Evolutionary conservation across 257 asterid genomes (phyloP).

Genomic region (Schizonepeta tenuifolia): DNA sequence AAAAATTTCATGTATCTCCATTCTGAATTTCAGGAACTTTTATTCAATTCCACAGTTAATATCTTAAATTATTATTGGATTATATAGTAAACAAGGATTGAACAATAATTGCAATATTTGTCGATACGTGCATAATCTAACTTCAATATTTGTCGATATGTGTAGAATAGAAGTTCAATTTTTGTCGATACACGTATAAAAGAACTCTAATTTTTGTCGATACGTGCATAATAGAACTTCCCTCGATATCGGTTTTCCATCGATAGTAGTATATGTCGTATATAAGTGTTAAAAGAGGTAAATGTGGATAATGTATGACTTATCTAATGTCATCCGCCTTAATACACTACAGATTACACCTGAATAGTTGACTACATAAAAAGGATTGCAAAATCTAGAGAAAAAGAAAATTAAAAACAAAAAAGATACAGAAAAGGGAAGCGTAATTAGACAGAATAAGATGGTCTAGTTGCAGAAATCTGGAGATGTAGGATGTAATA

Average conservation of each 20-base stretch:
- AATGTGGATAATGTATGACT: background rate
- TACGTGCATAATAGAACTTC: background rate
- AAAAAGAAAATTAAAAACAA: background rate
- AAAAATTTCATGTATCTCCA: background rate
- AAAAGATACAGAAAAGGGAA: background rate
- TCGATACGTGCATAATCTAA: too few relatives aligned
- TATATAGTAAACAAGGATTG: background rate
- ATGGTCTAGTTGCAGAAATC: constrained; percentile 27
- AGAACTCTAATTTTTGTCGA: too few relatives aligned
- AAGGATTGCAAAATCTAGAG: background rate
- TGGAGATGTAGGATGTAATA: constrained; percentile 29
- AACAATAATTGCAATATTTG: too few relatives aligned
- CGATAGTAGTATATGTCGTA: background rate
- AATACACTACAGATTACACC: background rate
- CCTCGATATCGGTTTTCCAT: background rate
- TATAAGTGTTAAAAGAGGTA: background rate
- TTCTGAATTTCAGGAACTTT: background rate
- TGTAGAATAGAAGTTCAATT: too few relatives aligned
- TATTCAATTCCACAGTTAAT: background rate
- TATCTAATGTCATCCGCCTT: background rate
- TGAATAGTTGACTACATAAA: constrained; percentile 10
- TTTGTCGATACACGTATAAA: too few relatives aligned
- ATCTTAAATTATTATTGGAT: background rate
- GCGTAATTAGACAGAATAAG: background rate
- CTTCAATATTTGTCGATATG: too few relatives aligned